These are phyloP conservation scores for Ceratocystis huliohia DNA, from an alignment of 2,329 filamentous ascomycete species.

Conservation along the genomic window DNA sequence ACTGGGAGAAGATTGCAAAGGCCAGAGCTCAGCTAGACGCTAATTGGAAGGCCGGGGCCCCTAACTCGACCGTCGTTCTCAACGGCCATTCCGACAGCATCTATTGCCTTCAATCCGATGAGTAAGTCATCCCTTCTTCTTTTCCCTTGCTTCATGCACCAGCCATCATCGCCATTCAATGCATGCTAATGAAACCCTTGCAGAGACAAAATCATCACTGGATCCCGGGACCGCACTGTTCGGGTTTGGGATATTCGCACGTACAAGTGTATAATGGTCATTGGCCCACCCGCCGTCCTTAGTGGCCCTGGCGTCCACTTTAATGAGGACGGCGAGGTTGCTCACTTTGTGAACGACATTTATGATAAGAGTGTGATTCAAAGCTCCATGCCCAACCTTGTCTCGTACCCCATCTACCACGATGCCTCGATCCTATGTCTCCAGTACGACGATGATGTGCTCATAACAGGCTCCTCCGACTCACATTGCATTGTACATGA, in stretches of 20 bases:
- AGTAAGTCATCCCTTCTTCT: conserved; percentile 43
- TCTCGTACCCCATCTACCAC: conserved; percentile 57
- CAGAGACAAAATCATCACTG: conserved; percentile 88
- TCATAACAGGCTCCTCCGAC: conserved; percentile 92
- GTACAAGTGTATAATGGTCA: conserved; percentile 70
- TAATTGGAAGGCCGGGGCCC: conserved; percentile 68
- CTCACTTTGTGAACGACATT: conserved; percentile 44
- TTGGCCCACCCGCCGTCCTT: conserved; percentile 62
- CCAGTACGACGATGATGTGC: conserved; percentile 83
- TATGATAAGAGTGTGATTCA: conserved; percentile 29
- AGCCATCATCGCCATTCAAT: neutral
- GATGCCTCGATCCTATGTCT: conserved; percentile 87
- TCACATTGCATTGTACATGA: conserved; percentile 84
- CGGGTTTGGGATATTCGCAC: conserved; percentile 92
- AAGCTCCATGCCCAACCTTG: conserved; percentile 41
- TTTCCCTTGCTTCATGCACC: neutral
- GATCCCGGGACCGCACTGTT: conserved; percentile 88
- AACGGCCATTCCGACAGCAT: conserved; percentile 92
- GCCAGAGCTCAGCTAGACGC: conserved; percentile 62
- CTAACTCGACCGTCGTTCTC: conserved; percentile 65
- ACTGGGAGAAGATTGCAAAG: conserved; percentile 79
- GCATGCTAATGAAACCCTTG: conserved; percentile 28
- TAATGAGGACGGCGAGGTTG: conserved; percentile 38
- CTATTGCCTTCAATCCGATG: conserved; percentile 96
- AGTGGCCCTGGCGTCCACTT: conserved; percentile 39